Conservation (phyloP, 2,329 filamentous ascomycete species). For the Aspergillus eucalypticola region DNA sequence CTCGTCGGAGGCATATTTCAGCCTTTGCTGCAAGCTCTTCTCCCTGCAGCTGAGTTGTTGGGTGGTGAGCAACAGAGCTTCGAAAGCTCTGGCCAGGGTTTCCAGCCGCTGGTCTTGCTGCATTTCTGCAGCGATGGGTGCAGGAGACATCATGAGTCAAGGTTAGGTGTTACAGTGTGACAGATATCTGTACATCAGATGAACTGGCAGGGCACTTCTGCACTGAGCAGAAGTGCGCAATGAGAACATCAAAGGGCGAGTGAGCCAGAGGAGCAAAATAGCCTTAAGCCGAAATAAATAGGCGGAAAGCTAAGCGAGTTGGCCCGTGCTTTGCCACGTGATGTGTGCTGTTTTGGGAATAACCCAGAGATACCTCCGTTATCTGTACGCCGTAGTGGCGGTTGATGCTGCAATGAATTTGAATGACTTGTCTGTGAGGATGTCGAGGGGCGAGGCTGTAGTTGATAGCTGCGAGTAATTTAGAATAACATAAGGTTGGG, state of each 20-base stretch:
- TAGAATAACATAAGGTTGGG: not conserved
- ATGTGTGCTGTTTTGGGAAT: slow-evolving; percentile 3
- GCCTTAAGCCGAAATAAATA: slow-evolving; percentile 20
- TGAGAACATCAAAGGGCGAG: slow-evolving; percentile 20
- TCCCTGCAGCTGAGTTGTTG: slow-evolving; percentile 43
- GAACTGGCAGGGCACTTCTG: slow-evolving; percentile 25
- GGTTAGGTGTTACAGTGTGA: slow-evolving; percentile 25
- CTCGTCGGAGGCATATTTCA: slow-evolving; percentile 44
- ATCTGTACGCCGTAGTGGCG: no score
- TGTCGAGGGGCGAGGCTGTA: no score
- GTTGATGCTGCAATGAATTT: no score
- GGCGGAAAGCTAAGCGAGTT: slow-evolving; percentile 36
- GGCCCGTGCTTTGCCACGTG: slow-evolving; percentile 36
- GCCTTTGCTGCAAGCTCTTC: slow-evolving; percentile 38
- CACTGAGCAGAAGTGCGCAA: slow-evolving; percentile 27
- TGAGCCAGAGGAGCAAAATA: slow-evolving; percentile 23
- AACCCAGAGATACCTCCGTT: not conserved
- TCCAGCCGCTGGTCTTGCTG: slow-evolving; percentile 40
- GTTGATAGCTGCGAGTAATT: no score
- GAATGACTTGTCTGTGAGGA: no score
- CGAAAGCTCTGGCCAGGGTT: slow-evolving; percentile 42
- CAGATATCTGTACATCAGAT: slow-evolving; percentile 24
- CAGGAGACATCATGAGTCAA: slow-evolving; percentile 35
- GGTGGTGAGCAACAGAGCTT: slow-evolving; percentile 44
- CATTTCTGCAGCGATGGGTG: slow-evolving; percentile 28